These are phyloP conservation scores for Leersia perrieri DNA, from an alignment of 176 grass and related monocot species.

Conservation along the genomic window DNA sequence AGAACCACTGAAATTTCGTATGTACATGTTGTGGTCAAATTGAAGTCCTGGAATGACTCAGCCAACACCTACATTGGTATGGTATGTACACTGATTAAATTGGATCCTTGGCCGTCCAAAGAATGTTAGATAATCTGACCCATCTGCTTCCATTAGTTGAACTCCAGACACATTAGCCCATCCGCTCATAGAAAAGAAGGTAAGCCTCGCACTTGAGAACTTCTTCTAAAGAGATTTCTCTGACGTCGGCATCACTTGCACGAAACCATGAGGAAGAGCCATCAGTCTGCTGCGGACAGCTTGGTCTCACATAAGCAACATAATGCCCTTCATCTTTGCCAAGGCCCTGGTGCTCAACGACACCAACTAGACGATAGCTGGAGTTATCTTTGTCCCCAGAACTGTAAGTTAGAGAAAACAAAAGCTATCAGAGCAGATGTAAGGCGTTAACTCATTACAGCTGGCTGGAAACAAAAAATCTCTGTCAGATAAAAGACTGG, in stretches of 20 bases:
- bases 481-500: no score
- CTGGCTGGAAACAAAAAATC: neutral
- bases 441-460: neutral
- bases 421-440: neutral
- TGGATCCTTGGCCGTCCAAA: no score
- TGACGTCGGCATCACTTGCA: slow-evolving; percentile 42
- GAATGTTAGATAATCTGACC: no score
- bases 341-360: slow-evolving; percentile 36
- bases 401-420: slow-evolving; percentile 23
- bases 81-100: no score
- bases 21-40: no score
- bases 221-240: slow-evolving; percentile 54
- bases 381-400: slow-evolving; percentile 12
- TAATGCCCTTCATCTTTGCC: slow-evolving; percentile 26
- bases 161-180: slow-evolving; percentile 1
- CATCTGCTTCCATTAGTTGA: neutral
- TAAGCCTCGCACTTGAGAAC: slow-evolving; percentile 63
- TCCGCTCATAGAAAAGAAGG: slow-evolving; percentile 81
- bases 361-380: slow-evolving; percentile 42
- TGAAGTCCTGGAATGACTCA: no score
- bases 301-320: slow-evolving; percentile 59
- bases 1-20: no score
- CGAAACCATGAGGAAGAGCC: slow-evolving; percentile 53
- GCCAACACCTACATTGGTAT: no score
- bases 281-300: neutral